Evolutionary conservation across 2,329 filamentous ascomycete species (phyloP).

Genomic region (Chaetomium sp.): DNA sequence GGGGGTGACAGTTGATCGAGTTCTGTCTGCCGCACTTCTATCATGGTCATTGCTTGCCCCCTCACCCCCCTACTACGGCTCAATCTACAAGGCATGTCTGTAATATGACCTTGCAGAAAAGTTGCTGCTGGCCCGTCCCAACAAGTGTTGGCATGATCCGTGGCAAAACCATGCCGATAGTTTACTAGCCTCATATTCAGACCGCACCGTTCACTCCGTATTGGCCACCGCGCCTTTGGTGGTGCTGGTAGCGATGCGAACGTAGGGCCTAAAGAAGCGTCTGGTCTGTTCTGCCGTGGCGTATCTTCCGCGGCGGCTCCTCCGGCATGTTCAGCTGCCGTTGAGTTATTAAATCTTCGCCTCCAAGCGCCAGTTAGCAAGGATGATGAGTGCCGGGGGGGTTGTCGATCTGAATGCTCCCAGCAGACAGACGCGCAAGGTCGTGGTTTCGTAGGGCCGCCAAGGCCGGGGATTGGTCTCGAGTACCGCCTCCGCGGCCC

Average conservation of each 20-base stretch:
- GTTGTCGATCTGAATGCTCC: not conserved
- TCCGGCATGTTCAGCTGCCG: slow-evolving; percentile 9
- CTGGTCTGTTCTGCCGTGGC: slow-evolving; percentile 16
- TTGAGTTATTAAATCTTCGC: slow-evolving; percentile 2
- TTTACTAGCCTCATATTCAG: not conserved
- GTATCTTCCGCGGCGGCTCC: slow-evolving; percentile 1
- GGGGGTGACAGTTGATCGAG: slow-evolving; percentile 9
- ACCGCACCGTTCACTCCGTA: not conserved
- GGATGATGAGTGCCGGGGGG: not conserved
- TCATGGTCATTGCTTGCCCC: slow-evolving; percentile 4
- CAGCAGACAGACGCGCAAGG: slow-evolving; percentile 19
- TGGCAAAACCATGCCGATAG: not conserved
- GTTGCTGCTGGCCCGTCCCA: slow-evolving; percentile 15
- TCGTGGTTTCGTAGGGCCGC: slow-evolving; percentile 5
- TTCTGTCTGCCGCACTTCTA: slow-evolving; percentile 9
- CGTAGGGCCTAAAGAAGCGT: not conserved
- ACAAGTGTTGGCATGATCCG: slow-evolving; percentile 16
- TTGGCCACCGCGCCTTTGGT: not conserved
- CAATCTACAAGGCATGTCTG: slow-evolving; percentile 28
- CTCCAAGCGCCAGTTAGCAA: not conserved
- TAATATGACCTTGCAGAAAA: slow-evolving; percentile 15
- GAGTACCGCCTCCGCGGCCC: slow-evolving; percentile 14
- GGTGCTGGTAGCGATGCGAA: not conserved
- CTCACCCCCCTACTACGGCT: slow-evolving; percentile 20
- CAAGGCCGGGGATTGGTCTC: slow-evolving; percentile 15